phyloP scores from a whole-genome alignment of 2,329 filamentous ascomycete species.

The Lachnellula hyalina region DNA sequence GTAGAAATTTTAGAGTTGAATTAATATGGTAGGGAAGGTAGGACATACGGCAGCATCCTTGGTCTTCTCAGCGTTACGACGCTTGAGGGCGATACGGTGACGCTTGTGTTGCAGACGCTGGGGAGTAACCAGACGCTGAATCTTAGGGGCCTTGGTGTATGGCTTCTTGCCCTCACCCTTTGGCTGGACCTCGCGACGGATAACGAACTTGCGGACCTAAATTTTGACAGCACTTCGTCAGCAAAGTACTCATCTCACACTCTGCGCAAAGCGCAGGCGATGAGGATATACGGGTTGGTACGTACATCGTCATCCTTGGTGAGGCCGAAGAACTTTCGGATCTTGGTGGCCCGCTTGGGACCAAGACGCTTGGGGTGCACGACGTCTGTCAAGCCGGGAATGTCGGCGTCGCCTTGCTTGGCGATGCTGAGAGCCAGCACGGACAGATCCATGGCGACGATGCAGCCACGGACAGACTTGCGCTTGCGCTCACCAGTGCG shows the following conservation, averaged over 20 bases:
- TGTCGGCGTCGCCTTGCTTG: conserved; percentile 94
- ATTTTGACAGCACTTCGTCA: conserved; percentile 28
- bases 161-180: conserved; percentile 96
- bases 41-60: conserved; percentile 95
- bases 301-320: conserved; percentile 99
- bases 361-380: conserved; percentile 99
- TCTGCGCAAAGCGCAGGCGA: conserved; percentile 55
- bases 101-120: conserved; percentile 99
- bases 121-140: conserved; percentile 98
- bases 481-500: conserved; percentile 98
- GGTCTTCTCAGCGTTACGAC: conserved; percentile 91
- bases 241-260: conserved; percentile 45
- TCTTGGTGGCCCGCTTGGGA: conserved; percentile 99
- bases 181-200: conserved; percentile 94
- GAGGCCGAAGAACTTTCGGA: conserved; percentile 98
- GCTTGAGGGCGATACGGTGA: conserved; percentile 96
- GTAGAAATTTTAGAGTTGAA: conserved; percentile 34
- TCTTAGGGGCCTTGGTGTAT: conserved; percentile 99
- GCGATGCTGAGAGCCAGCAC: conserved; percentile 92
- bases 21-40: neutral
- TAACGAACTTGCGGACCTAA: conserved; percentile 99
- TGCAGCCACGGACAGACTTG: conserved; percentile 98
- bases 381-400: conserved; percentile 94
- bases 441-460: conserved; percentile 91
- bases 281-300: conserved; percentile 53